Conservation (phyloP, 345 rosid species). For the Hibiscus mutabilis region DNA sequence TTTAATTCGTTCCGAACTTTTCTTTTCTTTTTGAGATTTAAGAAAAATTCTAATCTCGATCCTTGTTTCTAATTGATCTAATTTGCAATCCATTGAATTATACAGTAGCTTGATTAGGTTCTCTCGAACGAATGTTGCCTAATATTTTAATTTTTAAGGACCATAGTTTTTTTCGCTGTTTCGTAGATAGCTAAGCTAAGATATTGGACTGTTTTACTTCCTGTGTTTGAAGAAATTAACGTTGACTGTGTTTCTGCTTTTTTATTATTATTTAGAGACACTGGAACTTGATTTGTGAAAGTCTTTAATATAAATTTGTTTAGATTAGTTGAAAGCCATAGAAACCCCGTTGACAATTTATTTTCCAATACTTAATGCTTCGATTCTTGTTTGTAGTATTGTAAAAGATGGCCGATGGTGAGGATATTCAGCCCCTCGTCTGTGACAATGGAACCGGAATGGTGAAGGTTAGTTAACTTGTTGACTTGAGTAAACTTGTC, state of each 20-base stretch:
- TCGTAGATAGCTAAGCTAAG: neutral
- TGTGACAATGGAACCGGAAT: slow-evolving; percentile 22
- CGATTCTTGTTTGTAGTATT: neutral
- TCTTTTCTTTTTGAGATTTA: neutral
- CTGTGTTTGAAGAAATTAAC: neutral
- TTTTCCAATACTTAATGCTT: neutral
- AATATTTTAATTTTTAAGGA: neutral
- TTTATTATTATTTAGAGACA: neutral
- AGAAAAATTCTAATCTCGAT: neutral
- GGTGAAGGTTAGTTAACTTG: slow-evolving; percentile 17
- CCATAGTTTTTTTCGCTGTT: neutral
- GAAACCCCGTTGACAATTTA: neutral
- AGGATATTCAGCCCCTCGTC: slow-evolving; percentile 22
- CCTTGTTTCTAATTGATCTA: neutral
- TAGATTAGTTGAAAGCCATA: neutral
- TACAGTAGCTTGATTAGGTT: neutral
- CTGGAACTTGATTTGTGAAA: neutral
- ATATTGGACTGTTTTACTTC: neutral
- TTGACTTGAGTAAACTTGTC: neutral
- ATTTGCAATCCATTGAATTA: neutral
- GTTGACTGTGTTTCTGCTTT: neutral
- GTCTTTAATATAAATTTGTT: neutral
- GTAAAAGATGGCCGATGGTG: slow-evolving; percentile 19
- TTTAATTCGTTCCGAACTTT: neutral
- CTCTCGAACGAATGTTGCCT: neutral